A percentile compares a stretch with the other conserved stretches of the same genome.
Evolutionary conservation across 1,284 basidiomycete species (phyloP).

Genomic region (Papiliotrema nemorosa): DNA sequence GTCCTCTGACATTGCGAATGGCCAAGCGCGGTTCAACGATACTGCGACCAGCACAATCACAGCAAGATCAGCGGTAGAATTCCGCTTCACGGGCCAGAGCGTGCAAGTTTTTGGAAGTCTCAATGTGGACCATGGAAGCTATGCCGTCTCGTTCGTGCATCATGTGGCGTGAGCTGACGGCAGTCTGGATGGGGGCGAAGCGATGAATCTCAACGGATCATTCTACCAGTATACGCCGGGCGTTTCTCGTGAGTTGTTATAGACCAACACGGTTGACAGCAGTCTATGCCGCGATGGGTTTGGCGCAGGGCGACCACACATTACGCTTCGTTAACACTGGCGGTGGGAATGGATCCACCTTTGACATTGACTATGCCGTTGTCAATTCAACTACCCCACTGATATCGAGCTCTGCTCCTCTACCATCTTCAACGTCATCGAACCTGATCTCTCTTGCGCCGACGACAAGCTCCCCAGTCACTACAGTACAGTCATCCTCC

Average conservation of each 20-base stretch:
- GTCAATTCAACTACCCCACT: background rate
- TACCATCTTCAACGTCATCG: too few species aligned
- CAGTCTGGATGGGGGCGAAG: background rate
- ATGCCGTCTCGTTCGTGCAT: background rate
- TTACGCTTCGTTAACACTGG: background rate
- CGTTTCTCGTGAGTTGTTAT: background rate
- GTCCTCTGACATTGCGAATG: background rate
- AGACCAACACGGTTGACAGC: too few species aligned
- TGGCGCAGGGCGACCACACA: background rate
- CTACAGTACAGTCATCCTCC: too few species aligned
- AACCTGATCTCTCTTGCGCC: too few species aligned
- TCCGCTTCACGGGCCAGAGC: background rate
- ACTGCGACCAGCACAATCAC: background rate
- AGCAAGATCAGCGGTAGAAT: background rate
- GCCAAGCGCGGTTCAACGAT: background rate
- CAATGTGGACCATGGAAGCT: background rate
- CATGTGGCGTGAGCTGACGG: background rate
- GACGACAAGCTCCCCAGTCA: too few species aligned
- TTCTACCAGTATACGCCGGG: background rate
- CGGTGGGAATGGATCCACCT: background rate
- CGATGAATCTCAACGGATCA: background rate
- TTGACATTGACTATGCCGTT: background rate
- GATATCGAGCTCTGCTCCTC: too few species aligned
- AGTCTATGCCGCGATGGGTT: background rate
- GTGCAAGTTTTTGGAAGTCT: background rate